Evolutionary conservation across 352 stramenopile genomes (phyloP).

Genomic region (Paralagenidium karlingii): DNA sequence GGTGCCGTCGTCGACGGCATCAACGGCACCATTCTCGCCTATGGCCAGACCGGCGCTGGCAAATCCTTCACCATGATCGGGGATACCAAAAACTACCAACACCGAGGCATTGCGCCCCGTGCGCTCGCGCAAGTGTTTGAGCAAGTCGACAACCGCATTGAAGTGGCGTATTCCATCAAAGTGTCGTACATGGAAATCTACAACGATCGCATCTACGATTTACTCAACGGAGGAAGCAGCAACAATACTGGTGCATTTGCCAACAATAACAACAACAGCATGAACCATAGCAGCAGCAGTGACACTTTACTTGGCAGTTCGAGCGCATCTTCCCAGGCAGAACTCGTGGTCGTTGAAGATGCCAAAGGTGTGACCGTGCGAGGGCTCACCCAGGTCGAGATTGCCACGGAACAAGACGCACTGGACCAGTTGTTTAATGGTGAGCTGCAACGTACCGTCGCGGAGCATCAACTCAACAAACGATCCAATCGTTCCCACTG

Average conservation of each 20-base stretch:
- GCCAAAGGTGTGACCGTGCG: slow-evolving; percentile 69
- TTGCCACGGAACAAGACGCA: slow-evolving; percentile 70
- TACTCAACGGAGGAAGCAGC: no score
- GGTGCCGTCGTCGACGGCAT: slow-evolving; percentile 77
- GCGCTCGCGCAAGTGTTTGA: slow-evolving; percentile 84
- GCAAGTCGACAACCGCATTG: slow-evolving; percentile 80
- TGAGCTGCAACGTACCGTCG: slow-evolving; percentile 88
- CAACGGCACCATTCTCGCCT: slow-evolving; percentile 83
- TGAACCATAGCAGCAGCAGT: no score
- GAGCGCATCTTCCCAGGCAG: slow-evolving; percentile 9
- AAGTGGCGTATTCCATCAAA: slow-evolving; percentile 77
- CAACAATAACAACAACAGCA: no score
- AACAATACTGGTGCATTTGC: background rate
- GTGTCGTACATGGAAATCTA: slow-evolving; percentile 96
- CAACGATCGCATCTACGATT: slow-evolving; percentile 91
- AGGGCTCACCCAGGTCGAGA: slow-evolving; percentile 78
- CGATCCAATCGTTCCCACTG: slow-evolving; percentile 90
- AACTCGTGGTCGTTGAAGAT: slow-evolving; percentile 83
- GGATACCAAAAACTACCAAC: slow-evolving; percentile 85
- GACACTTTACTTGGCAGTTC: slow-evolving; percentile 8
- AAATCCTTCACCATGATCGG: slow-evolving; percentile 91
- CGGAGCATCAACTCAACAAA: slow-evolving; percentile 89
- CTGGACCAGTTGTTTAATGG: slow-evolving; percentile 87
- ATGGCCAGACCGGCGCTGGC: slow-evolving; percentile 80
- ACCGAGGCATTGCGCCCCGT: slow-evolving; percentile 80